Evolutionary conservation across 225 moss, liverwort and hornwort species (phyloP), one percentile per base, ranked within the genome.

Genomic region (Ulota crispa): DNA sequence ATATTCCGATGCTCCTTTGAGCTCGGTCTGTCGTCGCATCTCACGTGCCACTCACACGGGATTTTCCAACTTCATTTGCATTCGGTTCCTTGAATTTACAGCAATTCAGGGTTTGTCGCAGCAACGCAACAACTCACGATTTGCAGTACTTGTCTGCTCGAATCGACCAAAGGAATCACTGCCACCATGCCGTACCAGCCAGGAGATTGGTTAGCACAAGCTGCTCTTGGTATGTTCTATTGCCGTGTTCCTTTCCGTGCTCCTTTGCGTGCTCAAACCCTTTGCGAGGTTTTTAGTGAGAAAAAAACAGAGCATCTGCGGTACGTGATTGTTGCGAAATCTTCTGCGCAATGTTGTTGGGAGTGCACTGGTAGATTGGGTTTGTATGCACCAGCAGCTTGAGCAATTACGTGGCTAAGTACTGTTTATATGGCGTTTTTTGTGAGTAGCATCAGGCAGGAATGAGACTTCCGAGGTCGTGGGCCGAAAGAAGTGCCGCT

Each of bases 401-500:
- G 20, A 34, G 8, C 8, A 30, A 20, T 42, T 60, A 62, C 21
- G 43, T 64, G 70, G 14, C 67, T 84, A 30, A 85, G 28, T 43
- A 64, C 52, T 36, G 62, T 57, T 67, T 14, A 30, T 39, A 3
- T 66, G 68, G 37, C 39, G 34, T 59, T 59, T 68, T 5, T 72
- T 79, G 72, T 88, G 73, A 12, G 65, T 76, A 97, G 95, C 89
- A 5, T 88, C 86, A 66, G 92, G 92, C 82, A 89, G 89, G 69
- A 93, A 92, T 47, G 93, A 99, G 89, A 89, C 94, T 14, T 85
- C 89, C 43, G 92, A 93, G 68, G 93, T 93, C n/a, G 75, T 93
- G 59, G 82, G 89, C 55, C 89, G 94, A 43, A 95, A 92, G 71
- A 98, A 94, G 78, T 78, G 89, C 30, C 95, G 95, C 18, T 87